Evolutionary conservation across 306 rosid genomes (phyloP).

Genomic region (Luffa acutangula): DNA sequence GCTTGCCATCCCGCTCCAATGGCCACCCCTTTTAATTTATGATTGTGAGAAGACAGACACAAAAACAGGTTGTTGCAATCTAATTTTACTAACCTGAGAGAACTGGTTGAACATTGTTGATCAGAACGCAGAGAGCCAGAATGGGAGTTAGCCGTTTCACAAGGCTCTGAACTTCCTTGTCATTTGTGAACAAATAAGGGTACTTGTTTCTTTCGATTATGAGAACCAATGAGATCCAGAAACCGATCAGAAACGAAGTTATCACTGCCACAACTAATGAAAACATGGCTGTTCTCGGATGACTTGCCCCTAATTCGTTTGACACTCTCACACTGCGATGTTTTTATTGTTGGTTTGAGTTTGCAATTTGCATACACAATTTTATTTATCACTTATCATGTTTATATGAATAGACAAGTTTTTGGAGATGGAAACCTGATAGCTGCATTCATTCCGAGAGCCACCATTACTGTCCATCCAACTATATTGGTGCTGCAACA

Average conservation of each 20-base stretch:
- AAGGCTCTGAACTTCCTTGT: slow-evolving; percentile 24
- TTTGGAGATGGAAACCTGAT: slow-evolving; percentile 25
- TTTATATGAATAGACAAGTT: neutral
- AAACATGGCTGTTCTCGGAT: slow-evolving; percentile 71
- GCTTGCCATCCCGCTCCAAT: slow-evolving; percentile 83
- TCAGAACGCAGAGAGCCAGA: slow-evolving; percentile 51
- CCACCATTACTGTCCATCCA: slow-evolving; percentile 66
- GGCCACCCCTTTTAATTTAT: slow-evolving; percentile 44
- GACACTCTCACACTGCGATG: slow-evolving; percentile 73
- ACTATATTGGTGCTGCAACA: slow-evolving; percentile 58
- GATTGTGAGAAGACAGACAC: neutral
- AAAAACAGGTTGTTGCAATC: neutral
- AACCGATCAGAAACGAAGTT: slow-evolving; percentile 25
- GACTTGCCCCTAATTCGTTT: slow-evolving; percentile 71
- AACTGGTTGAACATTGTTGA: slow-evolving; percentile 75
- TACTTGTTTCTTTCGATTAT: slow-evolving; percentile 24
- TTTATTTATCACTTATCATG: neutral
- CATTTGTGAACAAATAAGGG: slow-evolving; percentile 44
- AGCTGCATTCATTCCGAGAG: slow-evolving; percentile 57
- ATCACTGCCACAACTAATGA: slow-evolving; percentile 53
- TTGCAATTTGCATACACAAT: neutral
- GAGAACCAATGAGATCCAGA: slow-evolving; percentile 30
- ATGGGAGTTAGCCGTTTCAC: slow-evolving; percentile 53
- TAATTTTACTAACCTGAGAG: slow-evolving; percentile 38
- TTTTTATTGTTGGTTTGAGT: neutral